Percentiles rank a stretch among this genome's conserved stretches.
Conservation (phyloP, 164 flowering plant genomes). For the Tinospora cordifolia region DNA sequence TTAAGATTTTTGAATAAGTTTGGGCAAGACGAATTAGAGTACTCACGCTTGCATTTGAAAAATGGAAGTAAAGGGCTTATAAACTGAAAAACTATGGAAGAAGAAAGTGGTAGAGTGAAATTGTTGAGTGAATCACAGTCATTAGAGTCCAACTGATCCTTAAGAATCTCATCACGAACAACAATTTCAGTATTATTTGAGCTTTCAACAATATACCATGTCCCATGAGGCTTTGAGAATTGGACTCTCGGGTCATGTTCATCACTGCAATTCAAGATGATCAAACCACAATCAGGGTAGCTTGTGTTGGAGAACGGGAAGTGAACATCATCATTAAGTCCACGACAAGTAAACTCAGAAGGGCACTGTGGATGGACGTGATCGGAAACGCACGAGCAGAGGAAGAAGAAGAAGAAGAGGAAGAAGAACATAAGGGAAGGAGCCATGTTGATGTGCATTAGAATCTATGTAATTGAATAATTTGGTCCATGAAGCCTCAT, state of each 20-base stretch:
- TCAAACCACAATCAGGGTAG: conserved; percentile 9
- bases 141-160: neutral
- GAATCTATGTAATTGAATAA: neutral
- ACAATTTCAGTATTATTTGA: neutral
- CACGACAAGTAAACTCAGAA: neutral
- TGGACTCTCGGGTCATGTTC: neutral
- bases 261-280: neutral
- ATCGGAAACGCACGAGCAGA: too few species aligned
- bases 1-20: neutral
- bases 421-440: neutral
- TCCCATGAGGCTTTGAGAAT: neutral
- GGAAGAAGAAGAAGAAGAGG: neutral
- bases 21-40: neutral
- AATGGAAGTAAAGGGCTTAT: neutral
- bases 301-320: conserved; percentile 7
- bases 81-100: neutral
- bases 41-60: conserved; percentile 3
- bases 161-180: neutral
- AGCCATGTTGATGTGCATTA: neutral
- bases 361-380: neutral
- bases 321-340: neutral
- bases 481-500: neutral
- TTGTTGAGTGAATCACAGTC: neutral
- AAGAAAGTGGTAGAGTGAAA: neutral
- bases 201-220: neutral